A percentile compares a stretch with the other conserved stretches of the same genome.
Evolutionary conservation across 2,329 filamentous ascomycete genomes (phyloP).

Genomic region (Trichophaea hybrida): DNA sequence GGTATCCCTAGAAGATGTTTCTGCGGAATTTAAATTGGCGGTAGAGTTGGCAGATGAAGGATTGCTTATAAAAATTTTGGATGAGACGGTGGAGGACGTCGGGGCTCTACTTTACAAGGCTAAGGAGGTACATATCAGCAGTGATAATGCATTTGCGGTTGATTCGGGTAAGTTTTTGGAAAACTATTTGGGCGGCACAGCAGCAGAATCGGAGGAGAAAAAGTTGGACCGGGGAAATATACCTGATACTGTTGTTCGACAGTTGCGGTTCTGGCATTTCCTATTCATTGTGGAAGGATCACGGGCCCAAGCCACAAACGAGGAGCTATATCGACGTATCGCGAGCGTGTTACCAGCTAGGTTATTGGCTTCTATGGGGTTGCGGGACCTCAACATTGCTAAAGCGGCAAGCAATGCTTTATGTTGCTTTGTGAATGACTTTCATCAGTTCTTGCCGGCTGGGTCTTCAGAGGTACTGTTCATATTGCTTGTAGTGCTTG

Average conservation of each 20-base stretch:
- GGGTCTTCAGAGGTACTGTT: conserved; percentile 7
- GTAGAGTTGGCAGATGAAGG: conserved; percentile 5
- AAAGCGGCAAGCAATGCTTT: conserved; percentile 8
- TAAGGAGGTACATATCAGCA: conserved; percentile 9
- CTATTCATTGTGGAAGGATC: conserved; percentile 7
- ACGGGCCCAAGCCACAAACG: background rate
- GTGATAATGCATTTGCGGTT: conserved; percentile 19
- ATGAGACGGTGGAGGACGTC: conserved; percentile 6
- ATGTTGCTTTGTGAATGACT: conserved; percentile 11
- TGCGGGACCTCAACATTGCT: background rate
- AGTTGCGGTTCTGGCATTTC: conserved; percentile 12
- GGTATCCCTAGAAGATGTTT: background rate
- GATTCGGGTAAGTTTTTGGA: conserved; percentile 9
- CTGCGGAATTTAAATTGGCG: conserved; percentile 1
- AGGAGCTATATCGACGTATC: background rate
- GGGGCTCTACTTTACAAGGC: conserved; percentile 10
- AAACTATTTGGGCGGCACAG: background rate
- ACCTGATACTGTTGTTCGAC: conserved; percentile 1
- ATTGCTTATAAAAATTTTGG: conserved; percentile 5
- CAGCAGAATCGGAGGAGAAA: background rate
- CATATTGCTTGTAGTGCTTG: background rate
- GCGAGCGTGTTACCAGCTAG: conserved; percentile 4
- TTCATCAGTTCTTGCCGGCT: conserved; percentile 5
- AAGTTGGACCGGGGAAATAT: conserved; percentile 1
- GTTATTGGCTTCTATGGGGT: background rate